Conservation (phyloP, 306 rosid species). For the Morella rubra region DNA sequence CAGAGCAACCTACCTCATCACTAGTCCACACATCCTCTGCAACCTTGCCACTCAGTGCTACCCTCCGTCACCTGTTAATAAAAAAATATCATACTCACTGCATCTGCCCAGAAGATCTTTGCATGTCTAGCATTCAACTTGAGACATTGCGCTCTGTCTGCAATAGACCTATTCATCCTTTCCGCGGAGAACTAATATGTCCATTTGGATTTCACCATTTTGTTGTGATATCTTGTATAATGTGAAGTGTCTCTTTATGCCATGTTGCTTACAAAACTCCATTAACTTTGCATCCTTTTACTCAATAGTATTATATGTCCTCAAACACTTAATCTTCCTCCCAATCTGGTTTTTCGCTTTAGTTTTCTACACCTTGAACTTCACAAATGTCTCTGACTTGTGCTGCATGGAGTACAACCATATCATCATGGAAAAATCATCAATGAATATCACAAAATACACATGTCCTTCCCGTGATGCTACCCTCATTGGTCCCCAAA, state of each 20-base stretch:
- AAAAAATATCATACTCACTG: too few species aligned
- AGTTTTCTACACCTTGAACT: background rate
- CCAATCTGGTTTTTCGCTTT: background rate
- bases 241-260: background rate
- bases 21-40: too few species aligned
- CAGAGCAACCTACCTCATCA: too few species aligned
- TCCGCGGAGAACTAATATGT: too few species aligned
- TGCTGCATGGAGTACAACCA: too few species aligned
- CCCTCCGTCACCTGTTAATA: too few species aligned
- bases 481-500: background rate
- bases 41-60: too few species aligned
- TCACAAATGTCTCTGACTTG: background rate
- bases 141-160: background rate
- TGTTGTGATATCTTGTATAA: background rate
- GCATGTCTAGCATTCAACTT: background rate
- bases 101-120: background rate
- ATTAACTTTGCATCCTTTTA: background rate
- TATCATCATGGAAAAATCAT: background rate
- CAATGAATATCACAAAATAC: background rate
- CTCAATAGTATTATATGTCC: background rate
- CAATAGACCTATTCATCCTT: background rate
- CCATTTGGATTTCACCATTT: too few species aligned
- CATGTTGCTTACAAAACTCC: background rate
- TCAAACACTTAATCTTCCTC: background rate
- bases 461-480: background rate